phyloP scores from a whole-genome alignment of 1,284 basidiomycete genomes.

The Naganishia liquefaciens region DNA sequence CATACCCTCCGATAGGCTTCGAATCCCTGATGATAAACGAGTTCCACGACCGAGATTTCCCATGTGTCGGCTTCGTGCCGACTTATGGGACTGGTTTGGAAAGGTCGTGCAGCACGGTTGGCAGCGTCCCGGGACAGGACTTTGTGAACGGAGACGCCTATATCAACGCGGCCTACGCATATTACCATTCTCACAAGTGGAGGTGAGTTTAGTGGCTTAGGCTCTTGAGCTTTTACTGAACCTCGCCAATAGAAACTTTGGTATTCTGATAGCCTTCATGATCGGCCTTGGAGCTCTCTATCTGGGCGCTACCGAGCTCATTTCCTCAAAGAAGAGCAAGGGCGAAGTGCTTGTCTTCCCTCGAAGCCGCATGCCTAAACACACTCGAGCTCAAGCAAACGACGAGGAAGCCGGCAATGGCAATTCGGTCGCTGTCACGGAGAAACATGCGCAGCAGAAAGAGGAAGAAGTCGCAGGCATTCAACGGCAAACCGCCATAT shows the following conservation, averaged over 20 bases:
- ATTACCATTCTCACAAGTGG: constrained; percentile 67
- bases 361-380: constrained; percentile 52
- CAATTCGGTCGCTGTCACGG: constrained; percentile 14
- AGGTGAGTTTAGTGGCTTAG: constrained; percentile 54
- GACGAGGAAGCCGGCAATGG: constrained; percentile 29
- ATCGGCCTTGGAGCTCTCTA: constrained; percentile 58
- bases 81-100: constrained; percentile 47
- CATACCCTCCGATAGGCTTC: constrained; percentile 43
- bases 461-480: constrained; percentile 43
- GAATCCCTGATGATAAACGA: constrained; percentile 58
- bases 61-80: constrained; percentile 51
- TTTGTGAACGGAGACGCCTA: constrained; percentile 59
- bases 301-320: constrained; percentile 60
- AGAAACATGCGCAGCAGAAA: constrained; percentile 28
- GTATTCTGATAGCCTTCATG: constrained; percentile 61
- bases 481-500: constrained; percentile 53
- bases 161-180: constrained; percentile 64
- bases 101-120: constrained; percentile 55
- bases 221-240: not conserved
- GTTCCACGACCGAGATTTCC: constrained; percentile 51
- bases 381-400: constrained; percentile 34
- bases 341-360: constrained; percentile 59
- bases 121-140: constrained; percentile 50
- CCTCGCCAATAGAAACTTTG: constrained; percentile 57
- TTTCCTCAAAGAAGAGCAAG: constrained; percentile 56